A percentile compares a stretch with the other conserved stretches of the same genome.
Conservation (phyloP, 345 rosid genomes). For the Durio zibethinus region DNA sequence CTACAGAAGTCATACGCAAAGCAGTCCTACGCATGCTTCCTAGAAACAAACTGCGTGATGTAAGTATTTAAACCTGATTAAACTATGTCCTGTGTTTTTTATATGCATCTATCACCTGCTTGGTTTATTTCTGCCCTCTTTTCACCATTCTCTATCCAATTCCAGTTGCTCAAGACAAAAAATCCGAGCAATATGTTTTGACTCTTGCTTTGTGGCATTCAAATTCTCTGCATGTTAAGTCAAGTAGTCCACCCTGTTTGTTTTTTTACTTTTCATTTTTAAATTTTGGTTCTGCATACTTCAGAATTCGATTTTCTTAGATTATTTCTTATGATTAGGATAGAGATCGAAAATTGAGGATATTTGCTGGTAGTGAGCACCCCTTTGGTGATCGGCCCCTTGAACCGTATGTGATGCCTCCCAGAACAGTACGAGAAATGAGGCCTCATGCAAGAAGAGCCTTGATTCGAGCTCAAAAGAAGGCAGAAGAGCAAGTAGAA, state of each 20-base stretch:
- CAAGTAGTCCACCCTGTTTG: not conserved
- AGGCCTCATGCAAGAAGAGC: conserved; percentile 94
- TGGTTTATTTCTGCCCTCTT: not conserved
- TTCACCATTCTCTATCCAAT: not conserved
- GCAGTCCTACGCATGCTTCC: conserved; percentile 99
- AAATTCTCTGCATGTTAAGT: not conserved
- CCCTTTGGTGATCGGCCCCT: conserved; percentile 77
- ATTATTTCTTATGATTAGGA: conserved; percentile 47
- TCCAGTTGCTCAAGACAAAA: not conserved
- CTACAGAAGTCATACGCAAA: conserved; percentile 96
- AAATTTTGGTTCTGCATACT: not conserved
- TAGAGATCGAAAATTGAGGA: conserved; percentile 86
- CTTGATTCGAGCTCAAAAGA: conserved; percentile 82
- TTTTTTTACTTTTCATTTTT: not conserved
- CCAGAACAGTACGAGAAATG: conserved; percentile 81
- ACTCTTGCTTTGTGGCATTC: not conserved
- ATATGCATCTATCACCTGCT: not conserved
- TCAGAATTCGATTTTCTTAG: not conserved
- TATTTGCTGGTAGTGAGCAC: conserved; percentile 77
- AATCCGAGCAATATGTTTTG: not conserved
- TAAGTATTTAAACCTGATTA: conserved; percentile 32
- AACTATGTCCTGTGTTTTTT: not conserved
- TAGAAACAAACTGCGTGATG: conserved; percentile 89
- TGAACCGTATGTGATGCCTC: conserved; percentile 75
- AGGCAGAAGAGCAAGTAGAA: conserved; percentile 61